Evolutionary conservation across 306 rosid species (phyloP), one percentile per base, ranked within the genome.

Genomic region (Acacia melanoxylon): DNA sequence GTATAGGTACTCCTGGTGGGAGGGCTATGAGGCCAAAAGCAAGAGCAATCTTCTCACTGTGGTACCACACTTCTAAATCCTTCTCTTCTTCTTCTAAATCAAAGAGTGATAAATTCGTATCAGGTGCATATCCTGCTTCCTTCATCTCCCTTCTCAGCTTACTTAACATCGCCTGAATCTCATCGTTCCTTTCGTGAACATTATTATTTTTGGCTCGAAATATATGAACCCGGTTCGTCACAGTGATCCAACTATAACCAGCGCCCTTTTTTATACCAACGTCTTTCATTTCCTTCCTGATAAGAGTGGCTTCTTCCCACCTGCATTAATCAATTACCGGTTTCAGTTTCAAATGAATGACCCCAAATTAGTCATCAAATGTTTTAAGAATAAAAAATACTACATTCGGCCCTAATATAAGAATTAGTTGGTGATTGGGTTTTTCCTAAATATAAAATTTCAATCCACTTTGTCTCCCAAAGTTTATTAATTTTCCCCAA

Each of bases 261-360:
- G 90, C 88, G 29, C 90, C 91, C 76, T 93, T 93, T 66, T 90
- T 91, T 9, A 94, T 87, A 56, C 97, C 98, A 8, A 86, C 91
- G 70, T 91, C 94, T 81, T 85, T 90, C 98, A 91, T 93, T 72
- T 85, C 94, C 82, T 87, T 90, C 82, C 98, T 91, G 70, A 93
- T 83, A 71, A 83, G 81, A 20, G 93, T 91, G 80, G 94, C 98
- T 84, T 95, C 97, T 86, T 93, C 98, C 98, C 98, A 93, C 82
- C 98, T 94, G 85, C 84, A 88, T 72, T 45, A 70, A 80, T 58
- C 69, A 81, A 72, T 79, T 56, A 46, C 19, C 71, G 51, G 69
- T 62, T 40, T 71, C 58, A 75, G 69, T 56, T 37, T 44, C 49
- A 74, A 70, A 79, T 42, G 29, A 35, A 83, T 72, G 67, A 62